Evolutionary conservation across 208 protist genomes (phyloP), one percentile per base, ranked within the genome.

Genomic region (Blechomonas ayalai): DNA sequence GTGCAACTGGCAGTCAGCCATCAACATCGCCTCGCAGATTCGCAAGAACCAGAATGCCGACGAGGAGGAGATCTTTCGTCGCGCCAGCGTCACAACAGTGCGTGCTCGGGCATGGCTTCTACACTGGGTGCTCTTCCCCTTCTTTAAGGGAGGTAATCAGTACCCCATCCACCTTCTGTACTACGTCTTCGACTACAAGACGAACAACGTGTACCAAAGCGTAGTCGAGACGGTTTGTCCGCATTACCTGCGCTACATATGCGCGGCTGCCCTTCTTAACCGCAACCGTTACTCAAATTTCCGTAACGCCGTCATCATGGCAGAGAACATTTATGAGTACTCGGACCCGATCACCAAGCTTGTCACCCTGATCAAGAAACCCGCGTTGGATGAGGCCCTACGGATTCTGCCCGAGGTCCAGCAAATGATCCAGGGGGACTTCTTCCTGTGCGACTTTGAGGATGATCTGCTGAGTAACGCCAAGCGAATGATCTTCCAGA

Each of bases 121-220:
- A 48, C 88, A 95, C 63, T 92, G 84, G 84, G 73, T 86, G 13
- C 76, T 95, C 37, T 95, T 95, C 55, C 72, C 86, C n/a, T 93
- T 89, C 63, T 95, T 95, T 71, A 92, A 89, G 67, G 79, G 80
- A 20, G 81, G 78, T 35, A 68, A 53, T 38, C 77, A 89, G 61
- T 82, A 87, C 65, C 72, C 80, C 16, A 52, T 78, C 29, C 63
- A 90, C 42, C 43, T 92, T 35, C 64, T 92, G 26, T 77, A 79
- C 61, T 84, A 82, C 67, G 53, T 90, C 56, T 92, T 92, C 50
- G 83, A 89, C 55, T 59, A 73, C 44, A 68, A 68, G 46, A 67
- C 54, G 45, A 60, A 85, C 50, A 62, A 61, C 43, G 55, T 79
- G 6, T 93, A 92, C 68, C 74, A 79, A 46, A 73, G 62, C 47